These are phyloP conservation scores for Tetradesmus lagerheimii DNA, from an alignment of 139 green algal species.

Conservation along the genomic window DNA sequence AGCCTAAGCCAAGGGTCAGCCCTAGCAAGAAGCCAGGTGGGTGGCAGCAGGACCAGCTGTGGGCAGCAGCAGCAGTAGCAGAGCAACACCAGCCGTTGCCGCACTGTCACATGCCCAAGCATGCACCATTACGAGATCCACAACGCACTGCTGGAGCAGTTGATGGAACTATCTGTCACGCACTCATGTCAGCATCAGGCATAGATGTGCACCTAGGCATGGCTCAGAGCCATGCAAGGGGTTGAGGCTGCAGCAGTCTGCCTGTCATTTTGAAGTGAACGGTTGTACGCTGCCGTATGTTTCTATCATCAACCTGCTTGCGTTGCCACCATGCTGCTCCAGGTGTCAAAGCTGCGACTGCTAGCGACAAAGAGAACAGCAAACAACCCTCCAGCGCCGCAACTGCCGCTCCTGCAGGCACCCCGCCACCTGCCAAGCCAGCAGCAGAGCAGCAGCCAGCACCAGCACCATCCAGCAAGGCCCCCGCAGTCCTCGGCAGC, in stretches of 20 bases:
- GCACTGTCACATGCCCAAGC: no score
- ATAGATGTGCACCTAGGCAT: no score
- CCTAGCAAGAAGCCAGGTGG: conserved; percentile 26
- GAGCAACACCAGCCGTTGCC: no score
- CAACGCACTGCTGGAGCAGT: no score
- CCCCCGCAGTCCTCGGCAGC: not conserved
- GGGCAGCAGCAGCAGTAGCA: not conserved
- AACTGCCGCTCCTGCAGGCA: not conserved
- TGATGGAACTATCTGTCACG: no score
- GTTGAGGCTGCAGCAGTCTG: not conserved
- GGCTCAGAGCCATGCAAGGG: not conserved
- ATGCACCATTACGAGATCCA: no score
- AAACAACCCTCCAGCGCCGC: not conserved
- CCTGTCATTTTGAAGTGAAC: no score
- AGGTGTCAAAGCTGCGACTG: not conserved
- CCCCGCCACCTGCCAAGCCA: not conserved
- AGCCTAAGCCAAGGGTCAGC: conserved; percentile 31
- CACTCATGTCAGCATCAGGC: no score
- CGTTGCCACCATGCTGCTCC: not conserved
- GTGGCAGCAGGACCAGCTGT: not conserved
- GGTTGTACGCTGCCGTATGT: no score
- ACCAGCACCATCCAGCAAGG: not conserved
- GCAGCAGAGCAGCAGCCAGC: not conserved
- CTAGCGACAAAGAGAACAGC: conserved; percentile 25
- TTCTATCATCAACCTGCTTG: not conserved